Evolutionary conservation across 1,284 basidiomycete species (phyloP), one percentile per base, ranked within the genome.

Genomic region (Macrocystidia cucumis): DNA sequence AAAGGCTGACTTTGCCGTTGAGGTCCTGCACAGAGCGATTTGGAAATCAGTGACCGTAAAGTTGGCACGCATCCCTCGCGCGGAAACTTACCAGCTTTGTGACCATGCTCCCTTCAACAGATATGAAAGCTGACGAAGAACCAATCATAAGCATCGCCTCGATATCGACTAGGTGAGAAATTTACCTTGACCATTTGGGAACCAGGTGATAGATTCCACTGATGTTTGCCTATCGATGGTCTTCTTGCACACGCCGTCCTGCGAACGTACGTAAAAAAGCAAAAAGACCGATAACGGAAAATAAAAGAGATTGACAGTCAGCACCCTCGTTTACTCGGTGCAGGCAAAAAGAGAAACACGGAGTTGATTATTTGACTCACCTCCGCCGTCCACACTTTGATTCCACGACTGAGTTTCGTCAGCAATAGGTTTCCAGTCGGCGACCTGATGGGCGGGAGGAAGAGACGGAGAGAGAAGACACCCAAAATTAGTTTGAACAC

Each of bases 311-410:
- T 26, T 9, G 28, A 17, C 24, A 26, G 35, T n/a, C n/a, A n/a
- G n/a, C 38, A 23, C 23, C 26, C 27, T 34, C n/a, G n/a, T n/a
- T n/a, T n/a, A n/a, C n/a, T n/a, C n/a, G n/a, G n/a, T n/a, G n/a
- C n/a, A n/a, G n/a, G n/a, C n/a, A n/a, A n/a, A n/a, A n/a, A n/a
- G n/a, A n/a, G n/a, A n/a, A 33, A 31, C 16, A 32, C 26, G 14
- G 13, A 34, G 32, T 16, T n/a, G 35, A 34, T 18, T 23, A 25
- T 24, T 33, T 13, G 34, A 54, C 67, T 36, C 44, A 81, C 80
- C 61, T 77, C 72, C 6, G 62, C 54, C 27, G 73, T 76, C 84
- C 84, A 88, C 32, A 88, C 62, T 55, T 86, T 87, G 42, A 88
- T 67, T n/a, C 73, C 74, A 40, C 77, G 69, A 37, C 62, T 65